Base-by-base conservation (phyloP, 805 yeast species). In the Candida odintsovae region DNA sequence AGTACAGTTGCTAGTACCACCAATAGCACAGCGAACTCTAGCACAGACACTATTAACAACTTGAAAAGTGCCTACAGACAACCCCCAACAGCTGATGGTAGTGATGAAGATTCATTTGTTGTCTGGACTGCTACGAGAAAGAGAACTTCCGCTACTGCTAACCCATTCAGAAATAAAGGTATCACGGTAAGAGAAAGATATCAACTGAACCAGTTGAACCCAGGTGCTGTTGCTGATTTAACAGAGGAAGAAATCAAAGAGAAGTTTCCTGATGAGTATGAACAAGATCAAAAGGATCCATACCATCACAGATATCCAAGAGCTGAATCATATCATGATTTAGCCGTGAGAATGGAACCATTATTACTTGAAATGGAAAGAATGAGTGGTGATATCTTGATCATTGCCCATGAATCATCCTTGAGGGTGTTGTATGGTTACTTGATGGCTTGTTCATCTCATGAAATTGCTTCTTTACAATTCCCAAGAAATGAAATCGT, bases 61-160 rank as follows among this genome's bases (percentile, higher is more conserved):
- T 25, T 50, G 16, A 58, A 66, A 40, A 52, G 59, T 42, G 47
- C 58, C 13, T 40, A 57, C 35, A 66, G 69, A 50, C 73, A 68
- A 47, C 67, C 68, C 6, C 67, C 72, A 18, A 63, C 67, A 12
- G 70, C 78, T 8, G 86, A 81, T 62, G 85, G 83, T 6, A 69
- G 73, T 9, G 76, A 72, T 52, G 80, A 75, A 33, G 77, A 80
- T 51, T 77, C 84, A 6, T 73, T 90, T 56, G 81, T 83, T 4
- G 90, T 94, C n/a, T 92, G 98, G 96, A 90, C 97, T 1, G 95
- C 98, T 1, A 88, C 92, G 5, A 78, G 97, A 51, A 74, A 79
- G 53, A 77, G 97, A 59, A 89, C 97, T 0, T 74, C 82, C 18
- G 88, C 90, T 54, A 81, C 96, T 6, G 89, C 92, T 0, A 73